Conservation (phyloP, 2,329 filamentous ascomycete genomes). For the Penicillium psychrosexuale region DNA sequence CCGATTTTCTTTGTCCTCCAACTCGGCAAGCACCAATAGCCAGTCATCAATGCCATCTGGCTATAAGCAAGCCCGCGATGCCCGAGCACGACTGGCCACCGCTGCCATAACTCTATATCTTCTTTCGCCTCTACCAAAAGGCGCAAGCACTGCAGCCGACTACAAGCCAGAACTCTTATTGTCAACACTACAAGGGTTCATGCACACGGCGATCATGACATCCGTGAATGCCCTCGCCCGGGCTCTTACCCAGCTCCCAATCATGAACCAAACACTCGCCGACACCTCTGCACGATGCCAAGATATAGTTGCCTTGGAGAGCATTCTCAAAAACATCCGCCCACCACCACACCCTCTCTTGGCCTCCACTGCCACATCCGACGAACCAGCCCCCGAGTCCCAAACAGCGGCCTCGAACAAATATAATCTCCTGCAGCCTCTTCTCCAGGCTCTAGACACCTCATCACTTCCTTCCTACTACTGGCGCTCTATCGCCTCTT, state of each 20-base stretch:
- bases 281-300: slow-evolving; percentile 84
- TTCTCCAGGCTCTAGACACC: slow-evolving; percentile 79
- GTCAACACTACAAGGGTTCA: slow-evolving; percentile 72
- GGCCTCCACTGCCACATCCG: slow-evolving; percentile 9
- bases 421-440: slow-evolving; percentile 63
- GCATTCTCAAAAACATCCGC: slow-evolving; percentile 67
- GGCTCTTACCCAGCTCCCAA: slow-evolving; percentile 74
- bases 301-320: slow-evolving; percentile 83
- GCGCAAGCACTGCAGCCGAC: slow-evolving; percentile 44
- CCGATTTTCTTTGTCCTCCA: slow-evolving; percentile 72
- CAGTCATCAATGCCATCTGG: slow-evolving; percentile 43
- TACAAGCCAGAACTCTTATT: slow-evolving; percentile 70
- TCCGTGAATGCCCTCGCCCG: slow-evolving; percentile 72
- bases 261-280: slow-evolving; percentile 73
- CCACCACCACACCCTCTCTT: slow-evolving; percentile 68
- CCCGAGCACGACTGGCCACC: slow-evolving; percentile 67
- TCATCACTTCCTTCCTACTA: slow-evolving; percentile 85
- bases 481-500: slow-evolving; percentile 83
- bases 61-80: slow-evolving; percentile 67
- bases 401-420: slow-evolving; percentile 16
- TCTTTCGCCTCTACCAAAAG: slow-evolving; percentile 64
- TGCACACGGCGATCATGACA: slow-evolving; percentile 75
- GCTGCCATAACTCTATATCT: slow-evolving; percentile 76
- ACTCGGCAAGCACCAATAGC: slow-evolving; percentile 35
- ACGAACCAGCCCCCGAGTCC: slow-evolving; percentile 30